A percentile compares a stretch with the other conserved stretches of the same genome.
These are phyloP conservation scores for Zasmidium citrigriseum DNA, from an alignment of 2,329 filamentous ascomycete species.

Conservation along the genomic window DNA sequence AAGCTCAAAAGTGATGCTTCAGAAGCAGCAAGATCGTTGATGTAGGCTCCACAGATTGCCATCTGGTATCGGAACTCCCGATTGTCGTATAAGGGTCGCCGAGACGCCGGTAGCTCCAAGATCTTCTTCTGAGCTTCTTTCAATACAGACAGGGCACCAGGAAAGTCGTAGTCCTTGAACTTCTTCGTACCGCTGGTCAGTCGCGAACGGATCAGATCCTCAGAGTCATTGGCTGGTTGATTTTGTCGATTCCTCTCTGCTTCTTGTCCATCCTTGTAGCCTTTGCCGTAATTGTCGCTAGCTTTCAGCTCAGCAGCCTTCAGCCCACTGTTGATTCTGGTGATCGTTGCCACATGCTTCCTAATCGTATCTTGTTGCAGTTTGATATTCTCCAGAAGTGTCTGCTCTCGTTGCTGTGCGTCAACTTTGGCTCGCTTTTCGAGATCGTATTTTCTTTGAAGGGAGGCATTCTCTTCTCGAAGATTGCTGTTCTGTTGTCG, in stretches of 20 bases:
- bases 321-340: not conserved
- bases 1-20: constrained; percentile 1
- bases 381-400: not conserved
- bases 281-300: not conserved
- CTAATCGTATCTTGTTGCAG: not conserved
- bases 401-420: not conserved
- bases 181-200: not conserved
- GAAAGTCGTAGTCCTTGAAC: not conserved
- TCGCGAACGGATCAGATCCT: not conserved
- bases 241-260: constrained; percentile 1
- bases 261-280: constrained; percentile 1
- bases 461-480: too few relatives aligned
- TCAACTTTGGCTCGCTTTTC: not conserved
- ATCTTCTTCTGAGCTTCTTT: constrained; percentile 4
- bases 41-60: constrained; percentile 9
- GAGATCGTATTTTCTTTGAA: too few relatives aligned
- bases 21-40: constrained; percentile 10
- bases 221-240: not conserved
- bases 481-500: too few relatives aligned
- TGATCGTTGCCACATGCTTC: not conserved
- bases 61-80: constrained; percentile 8
- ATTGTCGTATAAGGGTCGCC: constrained; percentile 7
- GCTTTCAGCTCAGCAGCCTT: not conserved
- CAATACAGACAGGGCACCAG: not conserved
- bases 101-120: not conserved